These are phyloP conservation scores for Anethum foeniculum DNA, from an alignment of 140 eudicot genomes.

Conservation along the genomic window DNA sequence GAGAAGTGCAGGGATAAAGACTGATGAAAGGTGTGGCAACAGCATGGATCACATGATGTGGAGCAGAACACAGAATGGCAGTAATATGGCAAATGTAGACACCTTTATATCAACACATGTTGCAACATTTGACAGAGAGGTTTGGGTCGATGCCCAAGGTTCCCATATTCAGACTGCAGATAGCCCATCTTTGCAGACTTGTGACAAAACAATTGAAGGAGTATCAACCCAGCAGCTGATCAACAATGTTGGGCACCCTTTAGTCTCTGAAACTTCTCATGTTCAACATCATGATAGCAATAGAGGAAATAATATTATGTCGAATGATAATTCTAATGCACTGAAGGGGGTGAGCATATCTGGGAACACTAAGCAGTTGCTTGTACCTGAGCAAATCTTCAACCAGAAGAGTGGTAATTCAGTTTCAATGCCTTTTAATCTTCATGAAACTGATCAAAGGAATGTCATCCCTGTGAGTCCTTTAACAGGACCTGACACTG, in stretches of 20 bases:
- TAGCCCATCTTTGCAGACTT: slow-evolving; percentile 18
- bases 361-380: not conserved
- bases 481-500: slow-evolving; percentile 18
- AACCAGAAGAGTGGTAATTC: slow-evolving; percentile 14
- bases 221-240: slow-evolving; percentile 13
- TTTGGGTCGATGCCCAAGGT: slow-evolving; percentile 3
- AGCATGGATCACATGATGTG: slow-evolving; percentile 6
- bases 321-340: slow-evolving; percentile 15
- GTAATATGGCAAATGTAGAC: not conserved
- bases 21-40: slow-evolving; percentile 7
- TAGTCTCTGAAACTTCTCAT: slow-evolving; percentile 14
- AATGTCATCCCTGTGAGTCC: slow-evolving; percentile 9
- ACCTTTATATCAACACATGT: slow-evolving; percentile 8
- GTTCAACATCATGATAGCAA: slow-evolving; percentile 17
- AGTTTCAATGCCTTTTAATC: slow-evolving; percentile 14
- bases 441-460: slow-evolving; percentile 18
- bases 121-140: slow-evolving; percentile 14
- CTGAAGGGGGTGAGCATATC: slow-evolving; percentile 20
- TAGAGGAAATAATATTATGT: slow-evolving; percentile 1
- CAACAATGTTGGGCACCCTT: not conserved
- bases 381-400: not conserved
- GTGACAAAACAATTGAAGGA: slow-evolving; percentile 15
- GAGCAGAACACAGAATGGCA: slow-evolving; percentile 6
- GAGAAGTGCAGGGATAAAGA: slow-evolving; percentile 14
- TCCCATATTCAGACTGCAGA: slow-evolving; percentile 16